Base-by-base conservation (phyloP, 1,284 basidiomycete genomes). In the Tylopilus orsonianus region DNA sequence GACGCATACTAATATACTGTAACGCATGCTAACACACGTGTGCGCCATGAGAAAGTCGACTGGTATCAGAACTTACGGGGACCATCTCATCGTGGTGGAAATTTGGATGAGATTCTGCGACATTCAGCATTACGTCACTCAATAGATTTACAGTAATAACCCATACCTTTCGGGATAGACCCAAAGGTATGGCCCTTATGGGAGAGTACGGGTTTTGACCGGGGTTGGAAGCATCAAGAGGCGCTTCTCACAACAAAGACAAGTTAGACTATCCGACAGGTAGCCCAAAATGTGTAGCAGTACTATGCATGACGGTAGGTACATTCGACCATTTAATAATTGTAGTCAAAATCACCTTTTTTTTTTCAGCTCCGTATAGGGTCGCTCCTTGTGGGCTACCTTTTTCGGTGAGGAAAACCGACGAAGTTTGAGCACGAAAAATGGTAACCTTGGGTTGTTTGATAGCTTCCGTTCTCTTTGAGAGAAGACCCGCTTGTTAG, bases 401-500 rank as follows among this genome's bases (percentile, higher is more conserved):
- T 34, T 39, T 54, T 42, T 36, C 27, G 41, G 40, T 14, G 35
- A 7, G 22, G n/a, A 41, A 22, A 35, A 32, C 40, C 10, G 39
- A 20, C 42, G 27, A 10, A 23, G 32, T 37, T 39, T 46, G 41
- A 26, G 23, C 18, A 40, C 23, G 22, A 24, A 53, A 34, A 44
- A 41, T 13, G 32, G 16, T 5, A 24, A n/a, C 22, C 24, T 34
- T 22, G 24, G 9, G 19, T 30, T 32, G 26, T 32, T 43, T 36
- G 22, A 35, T 38, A 30, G 39, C 35, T 41, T 33, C 29, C 19
- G 9, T 7, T 14, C 40, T 48, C 29, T 32, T 24, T 30, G 39
- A 45, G 27, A 35, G 43, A 53, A 49, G 43, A 16, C 27, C 16
- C n/a, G 19, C 8, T 36, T n/a, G 41, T 47, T 40, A 34, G 36